These are phyloP conservation scores for Sporisorium sorghi DNA, from an alignment of 1,284 basidiomycete genomes.

Conservation along the genomic window DNA sequence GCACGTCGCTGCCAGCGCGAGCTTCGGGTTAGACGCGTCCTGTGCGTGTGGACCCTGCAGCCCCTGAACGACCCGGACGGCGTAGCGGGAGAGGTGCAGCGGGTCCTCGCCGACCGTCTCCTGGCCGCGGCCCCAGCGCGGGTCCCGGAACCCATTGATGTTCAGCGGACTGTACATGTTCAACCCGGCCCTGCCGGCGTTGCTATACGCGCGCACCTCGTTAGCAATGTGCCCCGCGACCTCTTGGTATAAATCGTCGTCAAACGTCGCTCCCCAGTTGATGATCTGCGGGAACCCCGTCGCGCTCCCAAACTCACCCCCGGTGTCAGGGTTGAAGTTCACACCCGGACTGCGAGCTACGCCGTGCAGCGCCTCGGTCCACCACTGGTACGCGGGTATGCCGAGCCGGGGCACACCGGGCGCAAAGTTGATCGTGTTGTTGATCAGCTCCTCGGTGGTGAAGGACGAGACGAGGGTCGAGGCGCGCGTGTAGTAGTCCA, in stretches of 20 bases:
- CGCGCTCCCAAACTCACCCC: constrained; percentile 14
- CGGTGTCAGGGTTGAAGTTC: constrained; percentile 10
- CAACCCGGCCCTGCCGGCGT: constrained; percentile 22
- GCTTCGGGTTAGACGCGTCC: not conserved
- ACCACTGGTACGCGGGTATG: constrained; percentile 34
- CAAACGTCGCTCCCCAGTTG: constrained; percentile 37
- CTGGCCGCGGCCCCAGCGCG: constrained; percentile 31
- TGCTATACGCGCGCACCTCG: constrained; percentile 29
- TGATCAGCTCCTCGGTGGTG: constrained; percentile 26
- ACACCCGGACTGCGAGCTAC: constrained; percentile 25
- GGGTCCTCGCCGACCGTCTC: constrained; percentile 34
- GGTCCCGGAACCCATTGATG: constrained; percentile 37
- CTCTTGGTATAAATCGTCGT: constrained; percentile 24
- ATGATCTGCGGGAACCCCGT: constrained; percentile 36
- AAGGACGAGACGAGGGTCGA: constrained; percentile 21
- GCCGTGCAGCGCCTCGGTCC: constrained; percentile 34
- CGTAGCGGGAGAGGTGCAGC: constrained; percentile 20
- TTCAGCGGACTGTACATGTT: constrained; percentile 34
- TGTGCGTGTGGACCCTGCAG: constrained; percentile 13
- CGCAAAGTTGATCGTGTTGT: constrained; percentile 37
- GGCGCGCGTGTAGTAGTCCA: constrained; percentile 28
- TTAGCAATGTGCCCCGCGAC: constrained; percentile 24
- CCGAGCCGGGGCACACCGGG: constrained; percentile 24
- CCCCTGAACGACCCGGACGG: constrained; percentile 19
- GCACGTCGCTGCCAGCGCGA: constrained; percentile 25